Evolutionary conservation across 108 stramenopile species (phyloP).

Genomic region (Cyclotella cryptica): DNA sequence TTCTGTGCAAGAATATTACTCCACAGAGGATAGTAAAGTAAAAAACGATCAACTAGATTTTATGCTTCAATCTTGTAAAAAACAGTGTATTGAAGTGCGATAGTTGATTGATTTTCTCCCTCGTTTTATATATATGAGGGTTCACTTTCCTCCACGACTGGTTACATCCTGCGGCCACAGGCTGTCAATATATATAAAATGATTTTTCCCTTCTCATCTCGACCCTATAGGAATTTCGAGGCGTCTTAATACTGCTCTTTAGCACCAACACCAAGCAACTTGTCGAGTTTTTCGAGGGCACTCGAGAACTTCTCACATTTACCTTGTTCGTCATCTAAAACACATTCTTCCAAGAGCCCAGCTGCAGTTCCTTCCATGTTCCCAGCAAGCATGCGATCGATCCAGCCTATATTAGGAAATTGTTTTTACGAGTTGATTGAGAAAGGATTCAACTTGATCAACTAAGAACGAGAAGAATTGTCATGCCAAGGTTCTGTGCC

Average conservation of each 20-base stretch:
- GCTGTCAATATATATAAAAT: background rate
- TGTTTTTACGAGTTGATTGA: background rate
- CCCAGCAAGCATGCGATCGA: constrained; percentile 48
- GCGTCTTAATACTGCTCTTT: constrained; percentile 49
- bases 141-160: no score
- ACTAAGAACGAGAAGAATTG: background rate
- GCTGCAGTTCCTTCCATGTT: constrained; percentile 46
- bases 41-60: no score
- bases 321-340: constrained; percentile 51
- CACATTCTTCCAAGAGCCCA: constrained; percentile 57
- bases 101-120: no score
- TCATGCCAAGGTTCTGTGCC: background rate
- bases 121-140: no score
- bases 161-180: background rate
- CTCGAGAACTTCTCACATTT: constrained; percentile 50
- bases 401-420: constrained; percentile 37
- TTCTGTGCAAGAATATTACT: no score
- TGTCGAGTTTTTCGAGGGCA: constrained; percentile 50
- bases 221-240: background rate
- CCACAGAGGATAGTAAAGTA: no score
- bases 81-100: no score
- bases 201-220: background rate
- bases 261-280: constrained; percentile 50
- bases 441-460: background rate
- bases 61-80: no score